phyloP scores from a whole-genome alignment of 202 grass and related monocot genomes.

The Tripidium arundinaceum region DNA sequence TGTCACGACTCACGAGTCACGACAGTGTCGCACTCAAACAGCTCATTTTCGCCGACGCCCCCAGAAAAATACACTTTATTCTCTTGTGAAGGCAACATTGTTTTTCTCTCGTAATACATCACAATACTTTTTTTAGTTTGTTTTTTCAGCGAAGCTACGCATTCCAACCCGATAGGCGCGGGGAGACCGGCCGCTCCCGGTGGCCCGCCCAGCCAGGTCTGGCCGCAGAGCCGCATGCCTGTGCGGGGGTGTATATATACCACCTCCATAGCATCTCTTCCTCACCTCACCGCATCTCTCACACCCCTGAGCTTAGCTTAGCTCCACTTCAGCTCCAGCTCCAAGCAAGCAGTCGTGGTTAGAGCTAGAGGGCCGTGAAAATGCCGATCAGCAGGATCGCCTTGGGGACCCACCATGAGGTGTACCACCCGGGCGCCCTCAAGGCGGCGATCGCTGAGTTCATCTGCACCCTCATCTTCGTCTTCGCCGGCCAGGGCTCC shows the following conservation, averaged over 20 bases:
- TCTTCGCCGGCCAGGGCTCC: conserved; percentile 95
- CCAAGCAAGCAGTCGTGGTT: background rate
- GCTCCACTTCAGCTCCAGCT: background rate
- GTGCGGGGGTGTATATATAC: conserved; percentile 22
- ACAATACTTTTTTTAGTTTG: too few relatives aligned
- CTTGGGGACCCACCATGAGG: conserved; percentile 55
- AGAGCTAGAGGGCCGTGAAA: background rate
- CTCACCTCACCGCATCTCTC: background rate
- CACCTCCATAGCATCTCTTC: conserved; percentile 2
- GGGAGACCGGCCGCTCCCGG: background rate
- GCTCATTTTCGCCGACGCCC: too few relatives aligned
- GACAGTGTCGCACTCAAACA: conserved; percentile 10
- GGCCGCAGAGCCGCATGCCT: too few relatives aligned
- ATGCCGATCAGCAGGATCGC: conserved; percentile 80
- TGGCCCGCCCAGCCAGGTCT: background rate
- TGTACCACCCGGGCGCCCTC: conserved; percentile 65
- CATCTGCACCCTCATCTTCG: conserved; percentile 96
- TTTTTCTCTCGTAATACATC: too few relatives aligned
- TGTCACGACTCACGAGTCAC: background rate
- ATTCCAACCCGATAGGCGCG: conserved; percentile 16
- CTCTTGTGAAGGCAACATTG: too few relatives aligned
- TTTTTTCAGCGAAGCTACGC: too few relatives aligned
- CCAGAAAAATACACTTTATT: too few relatives aligned
- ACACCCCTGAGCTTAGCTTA: background rate
- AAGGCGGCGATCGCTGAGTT: conserved; percentile 94